Base-by-base conservation (phyloP, 2,329 filamentous ascomycete species). In the Leptodontidium sp. region DNA sequence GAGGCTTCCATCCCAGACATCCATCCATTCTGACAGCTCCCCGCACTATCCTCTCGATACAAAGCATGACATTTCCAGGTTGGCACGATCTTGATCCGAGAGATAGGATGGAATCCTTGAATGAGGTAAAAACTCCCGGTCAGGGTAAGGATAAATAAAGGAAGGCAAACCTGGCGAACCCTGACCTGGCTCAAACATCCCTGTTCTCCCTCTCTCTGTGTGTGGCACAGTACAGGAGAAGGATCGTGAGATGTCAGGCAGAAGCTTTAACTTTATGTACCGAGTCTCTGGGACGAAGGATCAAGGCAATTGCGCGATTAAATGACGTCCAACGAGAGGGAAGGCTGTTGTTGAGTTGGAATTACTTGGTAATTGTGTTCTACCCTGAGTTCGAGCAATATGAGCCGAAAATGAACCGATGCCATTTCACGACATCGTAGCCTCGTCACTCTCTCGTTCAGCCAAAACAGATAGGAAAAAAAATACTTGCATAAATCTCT, bases 1-100 rank as follows among this genome's bases (percentile, higher is more conserved):
- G 21, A 43, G 55, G 57, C 57, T 59, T 26, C 21, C 57, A 4
- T 58, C 38, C 35, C n/a, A 15, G 21, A n/a, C 43, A 45, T 45
- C 43, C 45, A 50, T 24, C 47, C 57, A 14, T 40, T 59, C 57
- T 59, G 57, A 59, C 57, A 59, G 57, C 57, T 59, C 57, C 57
- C 57, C 57, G 38, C 57, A 59, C 38, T 45, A 17, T 45, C 5
- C 21, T 26, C 57, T 43, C 57, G n/a, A 29, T 55, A 17, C 29
- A 14, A 53, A 55, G 52, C 57, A 17, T 4, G 15, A 45, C 21
- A 40, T 53, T 32, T 50, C 38, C 8, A 8, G n/a, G 11, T 26
- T 59, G 57, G 57, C 38, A 59, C 38, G 57, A 59, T 59, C n/a
- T 8, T 8, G 57, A 40, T 43, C 57, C 57, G 38, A 40, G 12